Conservation (phyloP, 1,139 yeast species). For the Pneumocystis wakefieldiae region DNA sequence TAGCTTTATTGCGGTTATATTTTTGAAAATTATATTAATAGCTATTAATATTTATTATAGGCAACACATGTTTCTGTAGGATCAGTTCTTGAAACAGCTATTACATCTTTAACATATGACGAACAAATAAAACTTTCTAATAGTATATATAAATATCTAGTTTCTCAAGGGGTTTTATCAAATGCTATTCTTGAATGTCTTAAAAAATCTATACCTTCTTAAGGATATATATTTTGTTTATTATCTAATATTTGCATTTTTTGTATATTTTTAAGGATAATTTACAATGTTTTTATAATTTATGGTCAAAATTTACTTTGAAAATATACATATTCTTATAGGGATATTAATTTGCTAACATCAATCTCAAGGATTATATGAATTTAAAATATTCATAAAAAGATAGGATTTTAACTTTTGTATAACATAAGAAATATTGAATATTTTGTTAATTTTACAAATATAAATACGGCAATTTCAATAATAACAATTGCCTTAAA, state of each 20-base stretch:
- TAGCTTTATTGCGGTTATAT: constrained; percentile 53
- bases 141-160: constrained; percentile 48
- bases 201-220: not conserved
- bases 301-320: not conserved
- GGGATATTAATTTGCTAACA: no score
- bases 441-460: no score
- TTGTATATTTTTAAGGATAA: not conserved
- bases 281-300: not conserved
- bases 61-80: constrained; percentile 49
- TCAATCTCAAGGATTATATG: no score
- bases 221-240: not conserved
- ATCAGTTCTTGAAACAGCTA: constrained; percentile 56
- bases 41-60: not conserved
- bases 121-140: constrained; percentile 52
- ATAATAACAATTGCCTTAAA: no score
- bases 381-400: no score
- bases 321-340: no score
- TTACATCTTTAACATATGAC: constrained; percentile 50
- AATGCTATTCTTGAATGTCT: not conserved
- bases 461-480: no score
- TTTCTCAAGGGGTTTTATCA: constrained; percentile 31
- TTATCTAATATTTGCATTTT: not conserved
- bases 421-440: no score
- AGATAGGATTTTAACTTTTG: no score
- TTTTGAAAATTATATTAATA: constrained; percentile 23